Base-by-base conservation (phyloP, 805 yeast genomes). In the Cyberlindnera nakhonratchasimensis region DNA sequence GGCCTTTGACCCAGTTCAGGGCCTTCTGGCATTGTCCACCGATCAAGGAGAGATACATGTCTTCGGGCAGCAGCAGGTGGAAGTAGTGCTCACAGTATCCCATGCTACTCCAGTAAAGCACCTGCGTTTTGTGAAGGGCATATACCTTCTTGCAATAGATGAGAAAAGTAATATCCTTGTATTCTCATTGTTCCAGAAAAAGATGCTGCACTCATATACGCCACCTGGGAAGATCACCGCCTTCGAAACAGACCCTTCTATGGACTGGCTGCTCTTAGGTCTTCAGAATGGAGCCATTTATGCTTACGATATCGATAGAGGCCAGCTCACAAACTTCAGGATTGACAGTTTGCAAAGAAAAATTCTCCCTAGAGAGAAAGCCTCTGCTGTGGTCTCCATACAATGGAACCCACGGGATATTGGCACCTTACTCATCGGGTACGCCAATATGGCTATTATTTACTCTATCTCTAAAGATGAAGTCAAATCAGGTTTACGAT, bases 321-420 rank as follows among this genome's bases (percentile, higher is more conserved):
- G 90, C 25, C 54, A 59, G 21, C 61, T 80, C 49, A 76, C 96
- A 0, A 80, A 83, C 2, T 71, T 77, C 45, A 72, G 80, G 40
- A 68, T 93, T 19, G 83, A 78, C 39, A 86, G 86, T 56, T 67
- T 86, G 24, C 96, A 89, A 57, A 77, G 77, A 46, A 59, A 52
- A 8, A 68, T 78, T 3, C 65, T 81, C 33, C 80, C 86, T 0
- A 72, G 73, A 38, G 80, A 75, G 30, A 70, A 74, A 14, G 50
- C 75, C 47, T 80, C 89, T 0, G 79, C 86, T 1, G 93, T 89
- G 1, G 58, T 77, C 2, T 69, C 82, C 0, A 63, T 93, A 3
- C 77, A 79, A 48, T 72, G 95, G 75, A 93, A 87, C 56, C 99
- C 99, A 5, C 72, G 97, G 48, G 97, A 93, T 59, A 70, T 88